Percentiles rank a stretch among this genome's conserved stretches.
Conservation (phyloP, 2,329 filamentous ascomycete genomes). For the Neonectria magnoliae region DNA sequence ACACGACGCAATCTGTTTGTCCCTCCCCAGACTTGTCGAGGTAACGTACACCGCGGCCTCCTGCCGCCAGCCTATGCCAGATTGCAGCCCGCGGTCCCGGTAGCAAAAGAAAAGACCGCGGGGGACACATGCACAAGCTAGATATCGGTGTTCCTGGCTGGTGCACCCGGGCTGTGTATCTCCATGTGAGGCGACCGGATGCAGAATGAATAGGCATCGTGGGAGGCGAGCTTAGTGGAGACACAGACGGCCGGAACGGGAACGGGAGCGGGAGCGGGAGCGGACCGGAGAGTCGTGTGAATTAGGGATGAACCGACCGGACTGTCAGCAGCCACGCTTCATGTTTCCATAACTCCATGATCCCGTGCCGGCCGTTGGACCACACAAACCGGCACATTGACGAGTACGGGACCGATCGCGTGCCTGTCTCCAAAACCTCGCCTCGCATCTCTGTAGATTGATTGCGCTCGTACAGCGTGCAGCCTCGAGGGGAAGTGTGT, state of each 20-base stretch:
- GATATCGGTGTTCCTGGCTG: not conserved
- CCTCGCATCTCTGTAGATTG: not conserved
- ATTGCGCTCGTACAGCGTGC: not conserved
- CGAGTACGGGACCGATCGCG: not conserved
- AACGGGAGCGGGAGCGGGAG: not conserved
- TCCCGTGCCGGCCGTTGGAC: not conserved
- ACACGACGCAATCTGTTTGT: not conserved
- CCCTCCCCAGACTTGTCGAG: not conserved
- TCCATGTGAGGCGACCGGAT: not conserved
- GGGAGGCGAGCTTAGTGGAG: not conserved
- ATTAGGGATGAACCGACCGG: not conserved
- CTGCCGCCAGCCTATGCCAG: not conserved
- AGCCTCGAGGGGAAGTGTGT: not conserved
- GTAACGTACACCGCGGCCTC: not conserved
- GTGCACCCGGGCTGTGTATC: not conserved
- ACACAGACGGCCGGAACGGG: not conserved
- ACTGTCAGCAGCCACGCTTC: not conserved
- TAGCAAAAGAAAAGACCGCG: not conserved
- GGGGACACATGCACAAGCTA: slow-evolving; percentile 2
- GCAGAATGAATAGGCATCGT: not conserved
- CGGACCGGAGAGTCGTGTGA: not conserved
- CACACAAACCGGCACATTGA: not conserved
- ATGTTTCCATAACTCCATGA: not conserved
- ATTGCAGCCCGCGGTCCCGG: not conserved
- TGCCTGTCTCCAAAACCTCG: not conserved